phyloP scores from a whole-genome alignment of 192 early-diverging fungal genomes.

The Phlyctochytrium arcticum region DNA sequence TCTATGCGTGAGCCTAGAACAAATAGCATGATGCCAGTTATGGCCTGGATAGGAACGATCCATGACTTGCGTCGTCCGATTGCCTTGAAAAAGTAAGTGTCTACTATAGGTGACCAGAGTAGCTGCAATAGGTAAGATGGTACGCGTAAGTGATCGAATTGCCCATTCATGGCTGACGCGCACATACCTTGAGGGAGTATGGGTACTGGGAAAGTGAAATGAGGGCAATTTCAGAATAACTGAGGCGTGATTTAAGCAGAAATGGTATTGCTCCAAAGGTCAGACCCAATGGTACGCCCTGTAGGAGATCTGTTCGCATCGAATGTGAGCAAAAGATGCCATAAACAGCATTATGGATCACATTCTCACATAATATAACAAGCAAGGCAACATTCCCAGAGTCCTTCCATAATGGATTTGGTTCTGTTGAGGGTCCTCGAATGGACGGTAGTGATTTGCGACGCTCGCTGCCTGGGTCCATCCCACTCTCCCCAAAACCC shows the following conservation, averaged over 20 bases:
- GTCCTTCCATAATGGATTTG: conserved; percentile 30
- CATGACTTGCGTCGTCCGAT: conserved; percentile 93
- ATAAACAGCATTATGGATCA: background rate
- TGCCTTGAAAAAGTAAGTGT: conserved; percentile 74
- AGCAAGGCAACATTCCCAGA: conserved; percentile 48
- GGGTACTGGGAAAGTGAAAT: conserved; percentile 95
- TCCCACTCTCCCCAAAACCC: conserved; percentile 17
- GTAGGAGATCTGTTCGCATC: conserved; percentile 65
- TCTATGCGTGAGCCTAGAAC: conserved; percentile 80
- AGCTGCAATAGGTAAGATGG: conserved; percentile 39
- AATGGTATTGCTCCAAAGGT: conserved; percentile 91
- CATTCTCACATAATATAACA: conserved; percentile 49
- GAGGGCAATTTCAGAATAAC: conserved; percentile 87
- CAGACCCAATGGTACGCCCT: conserved; percentile 92
- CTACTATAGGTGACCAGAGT: conserved; percentile 96
- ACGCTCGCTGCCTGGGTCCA: conserved; percentile 10
- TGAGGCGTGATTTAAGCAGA: conserved; percentile 88
- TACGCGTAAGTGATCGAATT: background rate
- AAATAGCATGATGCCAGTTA: conserved; percentile 74
- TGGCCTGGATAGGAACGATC: conserved; percentile 96
- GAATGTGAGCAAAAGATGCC: background rate
- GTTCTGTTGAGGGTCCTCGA: background rate
- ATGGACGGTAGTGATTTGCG: background rate
- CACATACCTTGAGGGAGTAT: conserved; percentile 82
- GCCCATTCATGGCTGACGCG: background rate